These are phyloP conservation scores for Rhodotorula sp. DNA, from an alignment of 1,284 basidiomycete genomes.

Conservation along the genomic window DNA sequence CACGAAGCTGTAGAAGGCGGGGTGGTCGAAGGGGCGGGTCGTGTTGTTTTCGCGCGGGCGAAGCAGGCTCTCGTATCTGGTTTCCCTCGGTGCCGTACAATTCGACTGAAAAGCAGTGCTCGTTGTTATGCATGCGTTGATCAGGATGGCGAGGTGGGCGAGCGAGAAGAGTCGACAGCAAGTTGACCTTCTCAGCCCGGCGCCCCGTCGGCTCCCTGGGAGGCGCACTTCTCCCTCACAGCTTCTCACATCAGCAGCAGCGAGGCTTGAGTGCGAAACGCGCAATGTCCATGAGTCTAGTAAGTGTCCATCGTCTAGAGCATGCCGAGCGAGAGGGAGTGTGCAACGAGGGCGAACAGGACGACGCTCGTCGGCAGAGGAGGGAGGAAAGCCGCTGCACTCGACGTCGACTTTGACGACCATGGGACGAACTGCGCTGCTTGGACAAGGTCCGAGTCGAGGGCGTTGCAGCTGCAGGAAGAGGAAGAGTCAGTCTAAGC, in stretches of 20 bases:
- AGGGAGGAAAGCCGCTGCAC: background rate
- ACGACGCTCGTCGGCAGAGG: background rate
- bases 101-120: too few relatives aligned
- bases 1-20: constrained; percentile 36
- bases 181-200: too few relatives aligned
- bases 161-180: too few relatives aligned
- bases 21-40: background rate
- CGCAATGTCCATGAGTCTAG: background rate
- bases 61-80: too few relatives aligned
- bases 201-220: too few relatives aligned
- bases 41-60: background rate
- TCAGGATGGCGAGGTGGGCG: too few relatives aligned
- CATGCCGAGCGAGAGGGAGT: background rate
- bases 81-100: too few relatives aligned
- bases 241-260: too few relatives aligned
- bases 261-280: too few relatives aligned
- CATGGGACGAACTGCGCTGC: constrained; percentile 27
- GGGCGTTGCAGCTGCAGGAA: constrained; percentile 32
- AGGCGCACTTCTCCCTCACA: too few relatives aligned
- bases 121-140: too few relatives aligned
- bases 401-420: background rate
- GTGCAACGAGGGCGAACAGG: background rate
- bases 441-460: constrained; percentile 27
- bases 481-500: background rate
- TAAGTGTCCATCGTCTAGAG: background rate